phyloP scores from a whole-genome alignment of 805 yeast species.

The Teunomyces funiuensis region DNA sequence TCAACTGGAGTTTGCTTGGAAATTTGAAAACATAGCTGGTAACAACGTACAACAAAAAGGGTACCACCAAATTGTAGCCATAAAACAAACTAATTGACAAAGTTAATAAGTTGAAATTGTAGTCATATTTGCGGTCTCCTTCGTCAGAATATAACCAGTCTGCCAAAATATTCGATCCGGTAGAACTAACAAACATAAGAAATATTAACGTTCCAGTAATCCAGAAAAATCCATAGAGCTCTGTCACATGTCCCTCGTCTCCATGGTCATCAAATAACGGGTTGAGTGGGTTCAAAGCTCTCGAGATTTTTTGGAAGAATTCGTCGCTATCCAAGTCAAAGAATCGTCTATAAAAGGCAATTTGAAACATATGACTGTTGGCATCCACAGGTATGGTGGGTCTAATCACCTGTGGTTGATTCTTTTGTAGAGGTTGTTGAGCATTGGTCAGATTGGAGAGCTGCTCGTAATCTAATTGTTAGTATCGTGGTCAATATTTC shows the following conservation, averaged over 20 bases:
- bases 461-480: conserved; percentile 7
- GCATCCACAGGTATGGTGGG: conserved; percentile 25
- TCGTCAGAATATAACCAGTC: conserved; percentile 47
- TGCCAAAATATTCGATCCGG: conserved; percentile 66
- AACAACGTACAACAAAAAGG: conserved; percentile 52
- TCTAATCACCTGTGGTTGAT: conserved; percentile 19
- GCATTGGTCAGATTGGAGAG: neutral
- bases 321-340: conserved; percentile 69
- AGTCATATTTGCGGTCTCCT: conserved; percentile 48
- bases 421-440: conserved; percentile 3
- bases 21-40: conserved; percentile 57
- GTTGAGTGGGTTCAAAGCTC: conserved; percentile 58
- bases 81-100: conserved; percentile 70
- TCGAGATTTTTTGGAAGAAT: conserved; percentile 52
- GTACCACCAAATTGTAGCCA: conserved; percentile 72
- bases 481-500: neutral
- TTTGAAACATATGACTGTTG: conserved; percentile 48
- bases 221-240: conserved; percentile 90
- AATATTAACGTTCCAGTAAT: conserved; percentile 79
- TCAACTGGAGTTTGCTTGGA: conserved; percentile 47
- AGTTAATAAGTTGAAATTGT: conserved; percentile 60
- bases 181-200: conserved; percentile 70
- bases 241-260: conserved; percentile 46
- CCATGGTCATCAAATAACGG: conserved; percentile 21
- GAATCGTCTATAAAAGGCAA: conserved; percentile 60